phyloP scores from a whole-genome alignment of 139 green algal genomes.

The Auxenochlorella protothecoides region DNA sequence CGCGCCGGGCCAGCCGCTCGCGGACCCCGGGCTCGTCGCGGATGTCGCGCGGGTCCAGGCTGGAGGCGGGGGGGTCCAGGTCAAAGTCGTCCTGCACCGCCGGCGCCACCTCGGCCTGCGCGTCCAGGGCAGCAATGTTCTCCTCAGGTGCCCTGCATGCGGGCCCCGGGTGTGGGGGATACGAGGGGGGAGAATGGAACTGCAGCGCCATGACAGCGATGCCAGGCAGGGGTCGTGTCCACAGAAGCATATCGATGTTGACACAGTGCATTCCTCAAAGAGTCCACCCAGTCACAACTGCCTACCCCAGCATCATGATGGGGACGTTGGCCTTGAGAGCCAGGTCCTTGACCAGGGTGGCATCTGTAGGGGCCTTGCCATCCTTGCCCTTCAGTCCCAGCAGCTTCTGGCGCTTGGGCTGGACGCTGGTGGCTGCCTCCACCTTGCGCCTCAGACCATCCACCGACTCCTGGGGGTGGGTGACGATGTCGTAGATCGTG shows the following conservation, averaged over 20 bases:
- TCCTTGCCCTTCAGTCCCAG: slow-evolving; percentile 62
- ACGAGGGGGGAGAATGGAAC: too few species aligned
- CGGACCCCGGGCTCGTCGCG: background rate
- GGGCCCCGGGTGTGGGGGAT: too few species aligned
- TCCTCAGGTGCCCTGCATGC: slow-evolving; percentile 48
- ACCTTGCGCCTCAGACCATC: slow-evolving; percentile 43
- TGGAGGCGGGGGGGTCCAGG: slow-evolving; percentile 13
- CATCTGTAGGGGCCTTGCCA: slow-evolving; percentile 38
- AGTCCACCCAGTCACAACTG: too few species aligned
- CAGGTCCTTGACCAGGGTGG: slow-evolving; percentile 34
- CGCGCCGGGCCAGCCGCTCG: slow-evolving; percentile 22
- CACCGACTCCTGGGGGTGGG: slow-evolving; percentile 34
- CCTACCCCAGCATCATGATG: slow-evolving; percentile 74
- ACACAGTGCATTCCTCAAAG: too few species aligned
- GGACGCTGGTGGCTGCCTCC: slow-evolving; percentile 39
- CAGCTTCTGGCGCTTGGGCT: slow-evolving; percentile 66
- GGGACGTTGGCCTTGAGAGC: slow-evolving; percentile 49
- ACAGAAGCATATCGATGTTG: too few species aligned
- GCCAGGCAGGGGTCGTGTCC: too few species aligned
- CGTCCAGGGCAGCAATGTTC: slow-evolving; percentile 30
- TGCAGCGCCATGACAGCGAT: too few species aligned
- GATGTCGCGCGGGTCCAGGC: slow-evolving; percentile 33
- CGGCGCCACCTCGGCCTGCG: slow-evolving; percentile 46
- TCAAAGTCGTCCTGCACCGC: slow-evolving; percentile 82
- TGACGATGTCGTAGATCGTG: slow-evolving; percentile 2